A percentile compares a stretch with the other conserved stretches of the same genome.
These are phyloP conservation scores for Fomes fomentarius DNA, from an alignment of 1,284 basidiomycete species.

Conservation along the genomic window DNA sequence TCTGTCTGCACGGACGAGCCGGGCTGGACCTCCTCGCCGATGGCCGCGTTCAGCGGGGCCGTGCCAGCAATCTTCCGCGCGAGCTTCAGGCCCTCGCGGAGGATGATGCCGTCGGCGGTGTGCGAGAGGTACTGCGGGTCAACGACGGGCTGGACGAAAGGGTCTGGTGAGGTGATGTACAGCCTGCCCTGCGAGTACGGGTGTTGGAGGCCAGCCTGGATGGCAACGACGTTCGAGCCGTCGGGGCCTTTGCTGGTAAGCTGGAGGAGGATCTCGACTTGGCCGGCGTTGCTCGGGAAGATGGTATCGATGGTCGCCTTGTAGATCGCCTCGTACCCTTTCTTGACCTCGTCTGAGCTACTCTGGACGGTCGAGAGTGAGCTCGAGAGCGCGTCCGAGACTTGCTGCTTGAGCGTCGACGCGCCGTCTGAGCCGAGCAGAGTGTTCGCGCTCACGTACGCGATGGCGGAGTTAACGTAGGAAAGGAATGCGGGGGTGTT, in stretches of 20 bases:
- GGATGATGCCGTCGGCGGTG: constrained; percentile 53
- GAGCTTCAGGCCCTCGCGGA: constrained; percentile 61
- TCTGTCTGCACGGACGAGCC: constrained; percentile 45
- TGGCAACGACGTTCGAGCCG: constrained; percentile 35
- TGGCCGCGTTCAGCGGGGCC: constrained; percentile 37
- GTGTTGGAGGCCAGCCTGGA: constrained; percentile 73
- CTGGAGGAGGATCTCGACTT: constrained; percentile 64
- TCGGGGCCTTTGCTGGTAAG: constrained; percentile 48
- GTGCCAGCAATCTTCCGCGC: constrained; percentile 48
- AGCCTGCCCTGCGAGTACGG: constrained; percentile 48
- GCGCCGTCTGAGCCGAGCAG: constrained; percentile 43
- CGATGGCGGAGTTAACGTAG: constrained; percentile 69
- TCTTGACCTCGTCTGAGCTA: constrained; percentile 50
- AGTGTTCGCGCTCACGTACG: constrained; percentile 60
- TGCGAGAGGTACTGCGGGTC: constrained; percentile 68
- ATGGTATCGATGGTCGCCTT: constrained; percentile 49
- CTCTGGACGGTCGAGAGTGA: constrained; percentile 47
- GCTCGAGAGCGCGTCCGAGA: constrained; percentile 38
- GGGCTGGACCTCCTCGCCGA: constrained; percentile 43
- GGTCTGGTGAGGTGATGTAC: constrained; percentile 51
- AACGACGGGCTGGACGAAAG: constrained; percentile 60
- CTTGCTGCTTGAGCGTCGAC: constrained; percentile 36
- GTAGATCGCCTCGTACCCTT: constrained; percentile 69
- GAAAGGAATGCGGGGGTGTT: constrained; percentile 51
- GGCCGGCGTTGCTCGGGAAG: constrained; percentile 46